Conservation (phyloP, 495 filamentous ascomycete genomes). For the Penicillium tannophilum region DNA sequence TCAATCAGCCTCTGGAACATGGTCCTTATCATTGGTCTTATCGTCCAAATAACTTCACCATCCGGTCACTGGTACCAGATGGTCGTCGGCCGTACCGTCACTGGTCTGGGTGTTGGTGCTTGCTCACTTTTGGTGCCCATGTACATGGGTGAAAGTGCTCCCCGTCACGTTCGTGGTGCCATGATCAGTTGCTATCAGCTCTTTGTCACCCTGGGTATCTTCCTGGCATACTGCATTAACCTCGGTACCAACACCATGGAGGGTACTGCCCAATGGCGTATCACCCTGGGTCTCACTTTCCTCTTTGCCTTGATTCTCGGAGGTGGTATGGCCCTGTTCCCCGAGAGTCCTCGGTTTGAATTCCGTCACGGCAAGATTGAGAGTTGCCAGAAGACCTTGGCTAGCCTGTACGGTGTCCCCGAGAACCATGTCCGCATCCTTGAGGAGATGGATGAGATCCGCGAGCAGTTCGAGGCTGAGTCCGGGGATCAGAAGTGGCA, state of each 20-base stretch:
- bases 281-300: constrained; percentile 77
- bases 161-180: constrained; percentile 65
- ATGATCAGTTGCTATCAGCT: constrained; percentile 78
- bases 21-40: constrained; percentile 64
- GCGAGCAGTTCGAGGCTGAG: constrained; percentile 60
- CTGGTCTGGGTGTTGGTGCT: constrained; percentile 69
- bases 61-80: constrained; percentile 54
- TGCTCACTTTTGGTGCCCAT: constrained; percentile 72
- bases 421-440: constrained; percentile 64
- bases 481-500: constrained; percentile 61
- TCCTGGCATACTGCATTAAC: constrained; percentile 78
- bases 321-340: constrained; percentile 70
- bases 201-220: constrained; percentile 86
- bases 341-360: constrained; percentile 69
- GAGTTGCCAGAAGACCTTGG: constrained; percentile 65
- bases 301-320: constrained; percentile 74
- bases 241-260: constrained; percentile 62
- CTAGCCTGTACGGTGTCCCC: constrained; percentile 69
- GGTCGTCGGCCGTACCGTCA: constrained; percentile 59
- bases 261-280: constrained; percentile 66
- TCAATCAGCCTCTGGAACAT: constrained; percentile 57
- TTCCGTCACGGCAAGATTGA: constrained; percentile 66
- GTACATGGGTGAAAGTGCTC: constrained; percentile 72
- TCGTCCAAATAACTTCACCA: constrained; percentile 65
- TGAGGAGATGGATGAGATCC: constrained; percentile 66